Conservation (phyloP, 1,139 yeast genomes). For the Kodamaea alishanica region DNA sequence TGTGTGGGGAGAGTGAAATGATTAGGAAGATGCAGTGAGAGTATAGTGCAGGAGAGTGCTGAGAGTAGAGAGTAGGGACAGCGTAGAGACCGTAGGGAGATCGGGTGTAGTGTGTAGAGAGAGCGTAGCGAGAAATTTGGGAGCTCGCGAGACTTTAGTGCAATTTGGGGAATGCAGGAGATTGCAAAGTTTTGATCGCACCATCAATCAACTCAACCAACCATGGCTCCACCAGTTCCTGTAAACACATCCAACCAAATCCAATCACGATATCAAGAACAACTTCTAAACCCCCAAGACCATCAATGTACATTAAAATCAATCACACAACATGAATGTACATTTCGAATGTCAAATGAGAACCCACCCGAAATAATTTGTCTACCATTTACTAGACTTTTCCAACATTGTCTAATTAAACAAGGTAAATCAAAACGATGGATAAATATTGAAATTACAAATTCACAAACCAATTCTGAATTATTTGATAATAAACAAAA, state of each 20-base stretch:
- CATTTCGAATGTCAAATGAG: constrained; percentile 30
- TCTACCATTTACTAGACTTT: constrained; percentile 51
- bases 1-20: no score
- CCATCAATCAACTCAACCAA: not conserved
- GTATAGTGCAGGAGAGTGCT: no score
- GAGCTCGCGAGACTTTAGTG: no score
- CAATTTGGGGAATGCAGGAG: no score
- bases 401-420: constrained; percentile 43
- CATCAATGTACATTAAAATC: constrained; percentile 41
- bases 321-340: constrained; percentile 50
- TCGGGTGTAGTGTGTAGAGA: no score
- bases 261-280: constrained; percentile 23
- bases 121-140: no score
- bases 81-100: no score
- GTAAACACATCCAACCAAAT: constrained; percentile 34
- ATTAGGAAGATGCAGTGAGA: no score
- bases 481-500: constrained; percentile 21
- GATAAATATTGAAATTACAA: constrained; percentile 46
- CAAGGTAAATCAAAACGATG: constrained; percentile 31
- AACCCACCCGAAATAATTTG: constrained; percentile 45
- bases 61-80: no score
- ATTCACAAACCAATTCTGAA: constrained; percentile 31
- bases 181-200: no score
- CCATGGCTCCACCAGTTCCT: constrained; percentile 48
- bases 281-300: constrained; percentile 29